Base-by-base conservation (phyloP, 805 yeast species). In the Pichia nanzhaoensis region DNA sequence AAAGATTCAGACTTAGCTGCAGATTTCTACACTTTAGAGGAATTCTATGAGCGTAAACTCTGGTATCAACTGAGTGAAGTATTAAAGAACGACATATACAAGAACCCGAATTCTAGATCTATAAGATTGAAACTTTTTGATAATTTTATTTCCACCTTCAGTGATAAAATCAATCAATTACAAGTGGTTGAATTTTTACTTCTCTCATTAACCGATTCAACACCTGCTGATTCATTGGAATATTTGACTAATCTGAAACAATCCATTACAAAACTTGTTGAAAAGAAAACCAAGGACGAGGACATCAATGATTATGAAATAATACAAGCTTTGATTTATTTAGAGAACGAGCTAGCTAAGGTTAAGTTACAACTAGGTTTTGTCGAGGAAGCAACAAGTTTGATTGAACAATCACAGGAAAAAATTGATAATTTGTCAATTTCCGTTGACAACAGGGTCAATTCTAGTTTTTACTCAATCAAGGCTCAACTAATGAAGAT, bases 11-110 rank as follows among this genome's bases (percentile, higher is more conserved):
- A 82, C 34, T 69, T 89, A 42, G 69, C 78, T 9, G 75, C 79
- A 24, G 62, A 72, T 7, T 74, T 84, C 55, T 81, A 77, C 58
- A 75, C 77, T 43, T 75, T 91, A 60, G 97, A 90, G 59, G 96
- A 88, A 56, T 70, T 72, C 46, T 84, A 87, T 66, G 96, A 89
- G 59, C 73, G 95, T 55, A 89, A 88, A 64, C 74, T 91, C 61
- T 93, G 97, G 97, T 95, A 84, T 67, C 98, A 93, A 69, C 74
- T 93, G 60, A 86, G 96, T 2, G 76, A 77, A 49, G 65, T 77
- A 6, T 69, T 93, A 46, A 66, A 67, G 5, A 69, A 68, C 31
- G 74, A 73, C 50, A 75, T 90, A 58, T 91, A 78, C 67, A 68
- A 68, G 36, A 69, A 72, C 45, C 72, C 77, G 8, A 70, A 69